phyloP scores from a whole-genome alignment of 2,329 filamentous ascomycete species.

The Aureobasidium musti region DNA sequence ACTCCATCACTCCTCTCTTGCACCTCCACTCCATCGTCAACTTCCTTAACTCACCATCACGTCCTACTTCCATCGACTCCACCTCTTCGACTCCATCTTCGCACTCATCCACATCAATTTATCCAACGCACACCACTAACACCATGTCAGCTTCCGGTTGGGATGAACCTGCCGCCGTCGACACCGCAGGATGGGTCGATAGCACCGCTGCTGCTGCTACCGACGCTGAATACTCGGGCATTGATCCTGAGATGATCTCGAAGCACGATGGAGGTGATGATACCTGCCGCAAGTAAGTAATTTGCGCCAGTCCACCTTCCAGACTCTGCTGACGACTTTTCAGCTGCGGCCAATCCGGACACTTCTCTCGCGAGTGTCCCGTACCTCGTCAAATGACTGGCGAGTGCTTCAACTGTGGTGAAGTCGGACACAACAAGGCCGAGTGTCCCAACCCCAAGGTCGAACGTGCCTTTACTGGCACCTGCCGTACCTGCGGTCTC shows the following conservation, averaged over 20 bases:
- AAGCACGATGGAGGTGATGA: slow-evolving; percentile 33
- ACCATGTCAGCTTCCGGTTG: slow-evolving; percentile 17
- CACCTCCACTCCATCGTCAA: not conserved
- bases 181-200: not conserved
- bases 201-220: not conserved
- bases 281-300: slow-evolving; percentile 47
- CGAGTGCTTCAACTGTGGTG: slow-evolving; percentile 63
- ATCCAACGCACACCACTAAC: not conserved
- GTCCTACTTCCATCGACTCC: not conserved
- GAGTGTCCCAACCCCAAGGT: slow-evolving; percentile 62
- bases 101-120: not conserved
- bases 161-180: not conserved
- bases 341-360: slow-evolving; percentile 48
- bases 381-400: slow-evolving; percentile 54
- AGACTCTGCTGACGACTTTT: slow-evolving; percentile 36
- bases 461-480: slow-evolving; percentile 56
- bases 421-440: slow-evolving; percentile 62
- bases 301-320: not conserved
- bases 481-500: slow-evolving; percentile 60
- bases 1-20: not conserved
- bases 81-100: not conserved
- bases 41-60: not conserved
- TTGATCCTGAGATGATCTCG: slow-evolving; percentile 2
- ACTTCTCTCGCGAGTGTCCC: slow-evolving; percentile 41
- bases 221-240: not conserved